phyloP scores from a whole-genome alignment of 2,329 filamentous ascomycete species.

The Scedosporium apiospermum region DNA sequence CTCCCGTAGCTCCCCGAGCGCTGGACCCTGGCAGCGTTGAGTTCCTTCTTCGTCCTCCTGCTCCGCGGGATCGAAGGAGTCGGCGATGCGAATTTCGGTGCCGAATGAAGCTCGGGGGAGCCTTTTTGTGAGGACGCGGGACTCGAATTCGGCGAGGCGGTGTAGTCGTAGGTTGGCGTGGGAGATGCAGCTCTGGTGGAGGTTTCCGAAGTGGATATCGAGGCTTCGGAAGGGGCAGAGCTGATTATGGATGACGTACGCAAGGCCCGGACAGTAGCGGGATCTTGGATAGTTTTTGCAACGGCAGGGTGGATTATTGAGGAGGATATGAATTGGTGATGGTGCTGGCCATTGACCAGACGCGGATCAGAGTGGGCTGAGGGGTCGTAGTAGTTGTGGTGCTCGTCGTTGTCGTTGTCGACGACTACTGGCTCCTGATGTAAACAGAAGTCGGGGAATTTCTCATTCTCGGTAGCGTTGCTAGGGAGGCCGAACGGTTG shows the following conservation, averaged over 20 bases:
- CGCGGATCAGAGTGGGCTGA: conserved; percentile 1
- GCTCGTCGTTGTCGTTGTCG: conserved; percentile 7
- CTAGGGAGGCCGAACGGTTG: conserved; percentile 21
- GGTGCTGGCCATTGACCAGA: conserved; percentile 7
- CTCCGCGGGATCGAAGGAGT: conserved; percentile 23
- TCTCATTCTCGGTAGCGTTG: conserved; percentile 25
- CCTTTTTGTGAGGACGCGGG: conserved; percentile 7
- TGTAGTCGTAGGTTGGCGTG: conserved; percentile 12
- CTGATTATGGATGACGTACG: conserved; percentile 15
- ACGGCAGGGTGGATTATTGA: conserved; percentile 2
- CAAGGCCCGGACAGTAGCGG: conserved; percentile 15
- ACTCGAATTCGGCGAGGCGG: conserved; percentile 1
- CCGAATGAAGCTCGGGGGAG: conserved; percentile 5
- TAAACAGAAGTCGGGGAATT: conserved; percentile 36
- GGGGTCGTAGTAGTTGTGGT: conserved; percentile 7
- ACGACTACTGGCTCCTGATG: conserved; percentile 12
- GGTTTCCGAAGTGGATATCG: conserved; percentile 11
- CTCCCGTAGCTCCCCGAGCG: conserved; percentile 30
- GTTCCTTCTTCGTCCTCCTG: conserved; percentile 36
- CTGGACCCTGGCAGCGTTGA: conserved; percentile 39
- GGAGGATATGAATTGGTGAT: conserved; percentile 2
- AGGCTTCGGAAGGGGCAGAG: conserved; percentile 15
- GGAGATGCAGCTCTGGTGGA: conserved; percentile 13
- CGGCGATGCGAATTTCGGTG: conserved; percentile 8
- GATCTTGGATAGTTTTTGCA: conserved; percentile 13